A percentile compares a stretch with the other conserved stretches of the same genome.
Conservation (phyloP, 2,329 filamentous ascomycete species). For the Ophiocordyceps camponoti-saundersi region DNA sequence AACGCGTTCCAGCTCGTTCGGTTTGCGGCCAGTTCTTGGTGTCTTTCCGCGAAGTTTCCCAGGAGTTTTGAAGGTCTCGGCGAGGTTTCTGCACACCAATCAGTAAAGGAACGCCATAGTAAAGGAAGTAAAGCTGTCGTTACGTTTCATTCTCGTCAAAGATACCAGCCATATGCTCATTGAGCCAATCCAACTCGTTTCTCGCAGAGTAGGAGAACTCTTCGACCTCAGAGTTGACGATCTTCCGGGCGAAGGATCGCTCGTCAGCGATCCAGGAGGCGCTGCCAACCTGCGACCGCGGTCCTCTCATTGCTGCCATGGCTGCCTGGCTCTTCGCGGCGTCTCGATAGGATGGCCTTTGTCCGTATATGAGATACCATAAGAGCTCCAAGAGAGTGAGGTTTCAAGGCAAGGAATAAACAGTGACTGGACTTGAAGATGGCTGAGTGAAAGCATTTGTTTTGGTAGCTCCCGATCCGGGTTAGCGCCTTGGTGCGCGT, state of each 20-base stretch:
- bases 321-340: constrained; percentile 4
- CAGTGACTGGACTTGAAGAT: constrained; percentile 5
- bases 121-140: constrained; percentile 2
- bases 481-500: constrained; percentile 11
- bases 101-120: constrained; percentile 1
- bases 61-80: constrained; percentile 91
- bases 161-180: constrained; percentile 94
- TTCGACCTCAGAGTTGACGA: constrained; percentile 69
- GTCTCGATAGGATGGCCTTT: neutral
- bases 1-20: constrained; percentile 40
- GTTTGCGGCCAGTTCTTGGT: constrained; percentile 52
- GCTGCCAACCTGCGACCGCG: constrained; percentile 60
- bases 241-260: constrained; percentile 57
- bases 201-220: constrained; percentile 85
- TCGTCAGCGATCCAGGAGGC: constrained; percentile 75
- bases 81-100: constrained; percentile 49
- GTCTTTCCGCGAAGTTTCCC: constrained; percentile 72
- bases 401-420: constrained; percentile 1
- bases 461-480: constrained; percentile 19
- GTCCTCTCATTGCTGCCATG: constrained; percentile 31
- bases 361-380: constrained; percentile 1
- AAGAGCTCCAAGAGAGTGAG: constrained; percentile 1
- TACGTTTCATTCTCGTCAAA: constrained; percentile 80
- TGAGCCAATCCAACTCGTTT: constrained; percentile 95
- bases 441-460: constrained; percentile 13